Conservation (phyloP, 371 early-diverging fungal species). For the Mucor plumbeus region DNA sequence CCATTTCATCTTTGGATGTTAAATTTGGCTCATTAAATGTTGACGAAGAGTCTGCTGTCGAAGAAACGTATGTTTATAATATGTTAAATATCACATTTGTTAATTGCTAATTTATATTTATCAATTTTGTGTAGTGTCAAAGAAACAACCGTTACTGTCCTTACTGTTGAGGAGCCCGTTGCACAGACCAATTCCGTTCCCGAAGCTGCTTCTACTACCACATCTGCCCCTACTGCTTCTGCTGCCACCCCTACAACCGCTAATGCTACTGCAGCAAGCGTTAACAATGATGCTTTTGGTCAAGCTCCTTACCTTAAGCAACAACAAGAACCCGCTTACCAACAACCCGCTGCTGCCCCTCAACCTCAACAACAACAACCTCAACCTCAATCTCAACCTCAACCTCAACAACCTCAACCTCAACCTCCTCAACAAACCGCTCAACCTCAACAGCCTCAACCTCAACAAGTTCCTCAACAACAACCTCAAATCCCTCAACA, state of each 20-base stretch:
- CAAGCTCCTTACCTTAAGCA: conserved; percentile 23
- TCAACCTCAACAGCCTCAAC: conserved; percentile 22
- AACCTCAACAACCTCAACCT: conserved; percentile 23
- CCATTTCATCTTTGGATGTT: conserved; percentile 68
- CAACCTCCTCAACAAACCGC: background rate
- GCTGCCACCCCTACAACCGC: conserved; percentile 17
- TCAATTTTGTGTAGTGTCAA: conserved; percentile 10
- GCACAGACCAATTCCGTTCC: conserved; percentile 12
- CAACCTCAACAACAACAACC: conserved; percentile 28
- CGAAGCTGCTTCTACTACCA: background rate
- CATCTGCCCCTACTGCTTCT: conserved; percentile 18
- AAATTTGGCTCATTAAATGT: conserved; percentile 85
- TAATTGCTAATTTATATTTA: background rate
- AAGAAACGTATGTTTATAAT: conserved; percentile 22
- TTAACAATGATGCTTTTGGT: conserved; percentile 11
- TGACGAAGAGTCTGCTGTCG: conserved; percentile 30
- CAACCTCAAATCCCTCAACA: conserved; percentile 35
- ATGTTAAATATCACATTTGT: background rate
- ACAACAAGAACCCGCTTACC: conserved; percentile 27
- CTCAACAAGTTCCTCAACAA: conserved; percentile 5
- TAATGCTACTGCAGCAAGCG: conserved; percentile 18
- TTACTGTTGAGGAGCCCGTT: conserved; percentile 14
- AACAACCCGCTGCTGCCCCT: conserved; percentile 20
- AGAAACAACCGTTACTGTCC: conserved; percentile 13
- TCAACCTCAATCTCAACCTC: conserved; percentile 12